Evolutionary conservation across 805 yeast genomes (phyloP).

Genomic region (Yamadazyma endophytica): DNA sequence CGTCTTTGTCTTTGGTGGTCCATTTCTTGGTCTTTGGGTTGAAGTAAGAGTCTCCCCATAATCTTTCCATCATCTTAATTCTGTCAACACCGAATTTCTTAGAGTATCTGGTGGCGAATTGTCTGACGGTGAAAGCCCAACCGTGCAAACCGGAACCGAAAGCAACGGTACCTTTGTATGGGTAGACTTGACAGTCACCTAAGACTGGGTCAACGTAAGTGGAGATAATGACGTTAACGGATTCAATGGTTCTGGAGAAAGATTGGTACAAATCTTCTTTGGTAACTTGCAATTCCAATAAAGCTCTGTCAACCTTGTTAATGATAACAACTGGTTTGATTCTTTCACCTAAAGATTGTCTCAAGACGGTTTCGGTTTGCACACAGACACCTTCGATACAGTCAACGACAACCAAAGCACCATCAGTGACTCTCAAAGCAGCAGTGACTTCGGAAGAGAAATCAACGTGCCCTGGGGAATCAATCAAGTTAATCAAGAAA

Average conservation of each 20-base stretch:
- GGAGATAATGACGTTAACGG: slow-evolving; percentile 96
- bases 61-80: slow-evolving; percentile 96
- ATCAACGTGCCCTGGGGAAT: slow-evolving; percentile 99
- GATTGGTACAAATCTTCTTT: slow-evolving; percentile 99
- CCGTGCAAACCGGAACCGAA: slow-evolving; percentile 99
- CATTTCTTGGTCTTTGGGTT: slow-evolving; percentile 99
- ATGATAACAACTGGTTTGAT: slow-evolving; percentile 97
- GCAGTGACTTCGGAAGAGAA: slow-evolving; percentile 99
- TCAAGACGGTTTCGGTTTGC: slow-evolving; percentile 98
- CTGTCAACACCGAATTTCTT: slow-evolving; percentile 99
- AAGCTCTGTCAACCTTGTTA: slow-evolving; percentile 99
- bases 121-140: slow-evolving; percentile 99
- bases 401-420: slow-evolving; percentile 99
- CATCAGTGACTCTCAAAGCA: slow-evolving; percentile 99
- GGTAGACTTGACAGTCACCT: slow-evolving; percentile 98
- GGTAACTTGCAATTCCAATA: slow-evolving; percentile 96
- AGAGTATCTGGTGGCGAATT: slow-evolving; percentile 95
- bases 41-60: slow-evolving; percentile 99
- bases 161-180: slow-evolving; percentile 98
- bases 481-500: slow-evolving; percentile 96
- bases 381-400: slow-evolving; percentile 99
- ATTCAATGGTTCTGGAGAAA: slow-evolving; percentile 97
- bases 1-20: slow-evolving; percentile 94
- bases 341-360: slow-evolving; percentile 99
- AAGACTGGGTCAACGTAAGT: slow-evolving; percentile 86